These are phyloP conservation scores for Sabuloglossum arenarium DNA, from an alignment of 495 filamentous ascomycete genomes.

Conservation along the genomic window DNA sequence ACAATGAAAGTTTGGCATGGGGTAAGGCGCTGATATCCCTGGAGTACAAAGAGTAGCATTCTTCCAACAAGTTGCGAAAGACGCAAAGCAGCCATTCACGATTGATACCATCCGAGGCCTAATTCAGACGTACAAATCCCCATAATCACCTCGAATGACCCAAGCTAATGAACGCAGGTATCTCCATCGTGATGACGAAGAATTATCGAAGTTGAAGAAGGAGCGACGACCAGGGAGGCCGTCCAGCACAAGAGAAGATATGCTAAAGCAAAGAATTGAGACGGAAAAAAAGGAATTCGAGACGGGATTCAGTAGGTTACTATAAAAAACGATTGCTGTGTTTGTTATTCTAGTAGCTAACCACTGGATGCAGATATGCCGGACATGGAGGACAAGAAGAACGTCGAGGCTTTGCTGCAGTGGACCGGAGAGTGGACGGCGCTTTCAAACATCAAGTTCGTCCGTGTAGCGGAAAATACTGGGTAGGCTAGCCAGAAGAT, in stretches of 20 bases:
- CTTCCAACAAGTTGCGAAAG: conserved; percentile 42
- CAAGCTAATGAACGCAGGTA: conserved; percentile 25
- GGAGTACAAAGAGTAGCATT: conserved; percentile 51
- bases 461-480: conserved; percentile 25
- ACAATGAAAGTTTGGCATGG: background rate
- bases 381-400: conserved; percentile 32
- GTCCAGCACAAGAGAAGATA: conserved; percentile 52
- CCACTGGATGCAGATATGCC: conserved; percentile 21
- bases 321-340: background rate
- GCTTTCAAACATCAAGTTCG: conserved; percentile 36
- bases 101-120: background rate
- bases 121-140: background rate
- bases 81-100: conserved; percentile 14
- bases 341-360: background rate
- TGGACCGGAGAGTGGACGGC: conserved; percentile 46
- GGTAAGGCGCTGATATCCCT: background rate
- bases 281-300: conserved; percentile 61
- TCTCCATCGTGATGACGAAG: conserved; percentile 58
- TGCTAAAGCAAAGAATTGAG: conserved; percentile 46
- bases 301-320: conserved; percentile 46
- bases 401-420: conserved; percentile 26
- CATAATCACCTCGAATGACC: background rate
- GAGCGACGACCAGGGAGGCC: conserved; percentile 67
- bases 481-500: background rate
- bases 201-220: conserved; percentile 49